Conservation (phyloP, 2,329 filamentous ascomycete genomes). For the Sporothrix variecibatus region DNA sequence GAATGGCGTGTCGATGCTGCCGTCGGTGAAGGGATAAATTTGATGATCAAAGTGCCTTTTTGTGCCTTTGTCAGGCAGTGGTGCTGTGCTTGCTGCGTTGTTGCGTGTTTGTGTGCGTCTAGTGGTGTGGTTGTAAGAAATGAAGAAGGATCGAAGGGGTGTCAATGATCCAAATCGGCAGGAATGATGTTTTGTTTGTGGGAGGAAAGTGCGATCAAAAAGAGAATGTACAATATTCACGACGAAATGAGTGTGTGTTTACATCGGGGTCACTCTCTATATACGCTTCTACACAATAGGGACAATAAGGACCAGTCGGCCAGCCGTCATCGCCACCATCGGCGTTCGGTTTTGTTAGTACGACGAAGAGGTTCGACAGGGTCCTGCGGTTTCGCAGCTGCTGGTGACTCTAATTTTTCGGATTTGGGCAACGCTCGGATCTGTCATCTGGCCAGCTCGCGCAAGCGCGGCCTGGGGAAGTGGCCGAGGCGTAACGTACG, state of each 20-base stretch:
- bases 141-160: not conserved
- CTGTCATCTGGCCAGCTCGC: conserved; percentile 14
- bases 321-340: conserved; percentile 26
- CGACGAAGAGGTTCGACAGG: not conserved
- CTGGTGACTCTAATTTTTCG: conserved; percentile 15
- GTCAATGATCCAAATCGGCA: conserved; percentile 3
- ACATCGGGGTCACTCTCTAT: conserved; percentile 13
- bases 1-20: conserved; percentile 27
- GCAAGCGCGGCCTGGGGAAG: conserved; percentile 25
- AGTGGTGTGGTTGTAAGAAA: conserved; percentile 4
- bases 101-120: conserved; percentile 2
- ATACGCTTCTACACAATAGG: not conserved
- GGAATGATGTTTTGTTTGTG: not conserved
- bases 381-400: conserved; percentile 20
- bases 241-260: conserved; percentile 13
- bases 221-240: not conserved
- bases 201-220: not conserved
- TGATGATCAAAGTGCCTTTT: not conserved
- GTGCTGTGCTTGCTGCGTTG: not conserved
- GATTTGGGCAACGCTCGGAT: conserved; percentile 11
- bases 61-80: not conserved
- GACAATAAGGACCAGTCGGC: not conserved
- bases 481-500: conserved; percentile 20
- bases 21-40: conserved; percentile 17
- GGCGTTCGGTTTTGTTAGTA: conserved; percentile 5